Evolutionary conservation across 495 filamentous ascomycete species (phyloP).

Genomic region (Penicillium canescens): DNA sequence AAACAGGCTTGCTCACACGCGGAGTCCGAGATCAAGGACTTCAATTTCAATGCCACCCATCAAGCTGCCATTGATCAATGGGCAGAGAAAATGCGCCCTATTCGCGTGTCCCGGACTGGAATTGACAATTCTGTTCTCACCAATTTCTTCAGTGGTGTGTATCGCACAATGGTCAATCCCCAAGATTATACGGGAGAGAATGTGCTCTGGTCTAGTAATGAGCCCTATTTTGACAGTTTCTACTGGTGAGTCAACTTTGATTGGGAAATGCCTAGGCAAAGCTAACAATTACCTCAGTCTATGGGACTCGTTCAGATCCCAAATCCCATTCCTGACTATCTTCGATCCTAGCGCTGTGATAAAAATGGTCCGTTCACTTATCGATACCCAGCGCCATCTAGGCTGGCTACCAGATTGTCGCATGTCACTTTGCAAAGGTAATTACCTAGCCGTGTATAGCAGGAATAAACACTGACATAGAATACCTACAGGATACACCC

Average conservation of each 20-base stretch:
- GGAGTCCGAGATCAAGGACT: slow-evolving; percentile 58
- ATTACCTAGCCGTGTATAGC: neutral
- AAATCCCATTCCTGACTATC: slow-evolving; percentile 65
- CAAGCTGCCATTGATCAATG: slow-evolving; percentile 45
- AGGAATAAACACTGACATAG: neutral
- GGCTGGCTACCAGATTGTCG: slow-evolving; percentile 68
- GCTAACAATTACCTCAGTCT: slow-evolving; percentile 29
- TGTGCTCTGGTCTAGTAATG: slow-evolving; percentile 63
- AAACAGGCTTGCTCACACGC: slow-evolving; percentile 64
- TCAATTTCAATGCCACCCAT: slow-evolving; percentile 43
- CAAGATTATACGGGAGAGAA: slow-evolving; percentile 78
- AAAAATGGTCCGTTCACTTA: slow-evolving; percentile 66
- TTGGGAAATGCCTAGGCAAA: neutral
- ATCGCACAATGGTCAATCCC: slow-evolving; percentile 64
- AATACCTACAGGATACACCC: slow-evolving; percentile 42
- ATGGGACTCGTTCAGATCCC: slow-evolving; percentile 66
- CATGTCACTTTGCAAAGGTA: slow-evolving; percentile 71
- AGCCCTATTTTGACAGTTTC: slow-evolving; percentile 62
- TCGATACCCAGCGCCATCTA: slow-evolving; percentile 70
- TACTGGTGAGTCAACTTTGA: slow-evolving; percentile 47
- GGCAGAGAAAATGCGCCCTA: slow-evolving; percentile 56
- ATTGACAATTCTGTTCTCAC: slow-evolving; percentile 57
- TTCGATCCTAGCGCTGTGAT: slow-evolving; percentile 61
- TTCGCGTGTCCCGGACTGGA: slow-evolving; percentile 47
- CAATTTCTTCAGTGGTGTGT: slow-evolving; percentile 57